Evolutionary conservation across 2,329 filamentous ascomycete genomes (phyloP).

Genomic region (Herpomyces periplanetae): DNA sequence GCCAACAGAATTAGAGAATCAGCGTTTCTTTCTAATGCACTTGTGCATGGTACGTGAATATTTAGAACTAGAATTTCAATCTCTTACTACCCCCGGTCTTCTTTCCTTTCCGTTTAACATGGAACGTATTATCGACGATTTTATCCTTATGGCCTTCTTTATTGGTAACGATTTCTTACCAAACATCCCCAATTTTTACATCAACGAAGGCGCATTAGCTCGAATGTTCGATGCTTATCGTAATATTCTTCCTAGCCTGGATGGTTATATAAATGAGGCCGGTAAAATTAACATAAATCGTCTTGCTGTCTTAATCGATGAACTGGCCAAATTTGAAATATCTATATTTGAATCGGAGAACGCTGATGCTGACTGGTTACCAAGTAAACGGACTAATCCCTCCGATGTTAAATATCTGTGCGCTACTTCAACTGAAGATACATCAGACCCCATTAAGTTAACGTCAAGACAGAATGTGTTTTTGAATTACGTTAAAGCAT

Average conservation of each 20-base stretch:
- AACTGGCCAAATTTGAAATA: constrained; percentile 55
- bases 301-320: constrained; percentile 33
- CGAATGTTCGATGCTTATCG: constrained; percentile 97
- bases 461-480: too few relatives aligned
- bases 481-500: too few relatives aligned
- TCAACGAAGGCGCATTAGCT: constrained; percentile 83
- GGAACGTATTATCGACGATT: constrained; percentile 90
- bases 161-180: constrained; percentile 96
- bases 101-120: constrained; percentile 53
- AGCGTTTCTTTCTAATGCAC: constrained; percentile 93
- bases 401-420: too few relatives aligned
- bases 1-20: constrained; percentile 82
- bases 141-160: constrained; percentile 97
- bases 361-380: constrained; percentile 62
- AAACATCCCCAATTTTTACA: constrained; percentile 76
- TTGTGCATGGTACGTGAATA: constrained; percentile 92
- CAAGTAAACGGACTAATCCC: constrained; percentile 41
- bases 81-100: constrained; percentile 30
- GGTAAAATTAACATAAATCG: constrained; percentile 63
- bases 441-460: too few relatives aligned
- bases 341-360: constrained; percentile 74
- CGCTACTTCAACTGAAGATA: too few relatives aligned
- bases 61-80: constrained; percentile 79
- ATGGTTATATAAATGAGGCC: constrained; percentile 82
- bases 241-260: constrained; percentile 40